Evolutionary conservation across 2,329 filamentous ascomycete species (phyloP), one percentile per base, ranked within the genome.

Genomic region (Beauveria caledonica): DNA sequence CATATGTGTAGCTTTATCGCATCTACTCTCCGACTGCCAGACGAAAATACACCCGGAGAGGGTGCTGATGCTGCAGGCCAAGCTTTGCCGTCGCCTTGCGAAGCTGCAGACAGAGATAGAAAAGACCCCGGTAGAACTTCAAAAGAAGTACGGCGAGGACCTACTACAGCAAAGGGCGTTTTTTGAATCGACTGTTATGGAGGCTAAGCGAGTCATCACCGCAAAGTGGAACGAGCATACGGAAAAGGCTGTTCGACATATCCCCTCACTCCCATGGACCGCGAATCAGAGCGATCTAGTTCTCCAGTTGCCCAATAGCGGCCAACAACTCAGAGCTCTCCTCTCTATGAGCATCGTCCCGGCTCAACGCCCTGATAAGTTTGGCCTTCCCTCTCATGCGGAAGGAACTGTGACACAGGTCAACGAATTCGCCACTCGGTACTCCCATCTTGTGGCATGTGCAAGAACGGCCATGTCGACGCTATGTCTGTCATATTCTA

Each of bases 41-140:
- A 53, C 40, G 0, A 36, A 2, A 2, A 19, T 69, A 2, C 39
- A 58, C 5, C 64, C 67, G 0, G 68, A 68, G 15, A 63, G 62
- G 49, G 60, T 61, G 1, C 9, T 69, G 15, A 61, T 66, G 33
- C 49, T 69, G 8, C 63, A 75, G 52, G 70, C 77, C 36, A 88
- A 86, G 66, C 69, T 86, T 0, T 79, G 78, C 62, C 77, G 81
- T 23, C 79, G 84, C 0, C 75, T 87, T 15, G 79, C 78, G 0
- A 88, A 88, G 66, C 65, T 87, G 0, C 78, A 85, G 25, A 39
- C 62, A 0, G 64, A 66, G 13, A 62, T 51, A 9, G 6, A 9
- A 13, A 19, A 53, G 1, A 61, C 39, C 1, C 52, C 63, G 0
- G 25, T 36, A 1, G 2, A 19, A 7, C 13, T 62, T 10, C 51